phyloP scores from a whole-genome alignment of 441 rosid genomes.

The Bocquillonia castaneifolia region DNA sequence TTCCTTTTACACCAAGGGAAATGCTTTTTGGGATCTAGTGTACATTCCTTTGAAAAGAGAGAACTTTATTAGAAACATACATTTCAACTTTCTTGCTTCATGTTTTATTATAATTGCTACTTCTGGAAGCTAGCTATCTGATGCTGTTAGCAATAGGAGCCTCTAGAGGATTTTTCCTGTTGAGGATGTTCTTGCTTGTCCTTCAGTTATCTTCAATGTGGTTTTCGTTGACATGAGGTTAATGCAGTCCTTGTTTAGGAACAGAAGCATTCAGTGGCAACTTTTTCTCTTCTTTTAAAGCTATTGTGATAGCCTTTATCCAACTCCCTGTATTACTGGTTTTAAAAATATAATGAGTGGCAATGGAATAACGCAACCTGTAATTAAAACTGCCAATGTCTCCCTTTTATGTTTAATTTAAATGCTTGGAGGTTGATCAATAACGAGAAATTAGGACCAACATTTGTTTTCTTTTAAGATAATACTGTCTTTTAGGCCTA shows the following conservation, averaged over 20 bases:
- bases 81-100: not conserved
- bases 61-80: not conserved
- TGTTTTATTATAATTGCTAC: not conserved
- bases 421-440: not conserved
- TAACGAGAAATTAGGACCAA: not conserved
- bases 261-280: no score
- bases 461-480: not conserved
- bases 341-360: not conserved
- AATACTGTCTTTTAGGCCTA: no score
- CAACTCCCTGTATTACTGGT: no score
- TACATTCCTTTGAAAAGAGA: not conserved
- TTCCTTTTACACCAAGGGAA: not conserved
- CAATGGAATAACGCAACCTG: not conserved
- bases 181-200: not conserved
- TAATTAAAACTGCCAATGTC: not conserved
- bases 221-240: no score
- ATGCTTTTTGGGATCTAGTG: not conserved
- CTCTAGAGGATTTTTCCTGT: not conserved
- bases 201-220: not conserved
- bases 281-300: not conserved
- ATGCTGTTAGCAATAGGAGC: not conserved
- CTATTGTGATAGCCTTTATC: not conserved
- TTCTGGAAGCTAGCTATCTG: not conserved
- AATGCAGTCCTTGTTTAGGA: not conserved
- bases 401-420: not conserved